Conservation (phyloP, 306 rosid species). For the Quercus rubra region DNA sequence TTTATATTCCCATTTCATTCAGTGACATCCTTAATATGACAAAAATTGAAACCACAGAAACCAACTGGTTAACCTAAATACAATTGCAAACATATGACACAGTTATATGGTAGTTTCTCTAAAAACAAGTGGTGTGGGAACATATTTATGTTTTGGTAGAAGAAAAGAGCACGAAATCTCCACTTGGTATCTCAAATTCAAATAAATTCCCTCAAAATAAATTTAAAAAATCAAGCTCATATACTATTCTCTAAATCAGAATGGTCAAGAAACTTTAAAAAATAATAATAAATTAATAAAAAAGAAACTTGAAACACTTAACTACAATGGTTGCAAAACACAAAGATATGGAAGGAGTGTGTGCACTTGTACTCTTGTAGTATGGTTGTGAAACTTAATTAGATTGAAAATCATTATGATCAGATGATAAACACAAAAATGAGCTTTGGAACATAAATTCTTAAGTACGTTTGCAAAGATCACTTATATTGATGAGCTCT, state of each 20-base stretch:
- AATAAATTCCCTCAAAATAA: neutral
- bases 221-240: neutral
- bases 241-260: neutral
- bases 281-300: neutral
- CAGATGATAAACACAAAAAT: neutral
- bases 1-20: too few relatives aligned
- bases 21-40: too few relatives aligned
- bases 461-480: neutral
- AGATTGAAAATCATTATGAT: neutral
- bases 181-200: neutral
- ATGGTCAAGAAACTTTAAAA: neutral
- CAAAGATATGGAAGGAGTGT: neutral
- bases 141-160: neutral
- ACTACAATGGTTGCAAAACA: neutral
- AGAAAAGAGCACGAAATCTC: neutral
- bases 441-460: neutral
- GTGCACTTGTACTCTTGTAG: neutral
- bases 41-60: too few relatives aligned
- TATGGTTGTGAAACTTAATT: neutral
- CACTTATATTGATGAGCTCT: conserved; percentile 49
- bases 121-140: neutral
- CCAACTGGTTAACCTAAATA: too few relatives aligned
- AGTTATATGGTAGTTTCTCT: too few relatives aligned
- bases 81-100: too few relatives aligned
- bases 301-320: neutral